Conservation (phyloP, 345 rosid genomes). For the Eucalyptus lansdowneana region DNA sequence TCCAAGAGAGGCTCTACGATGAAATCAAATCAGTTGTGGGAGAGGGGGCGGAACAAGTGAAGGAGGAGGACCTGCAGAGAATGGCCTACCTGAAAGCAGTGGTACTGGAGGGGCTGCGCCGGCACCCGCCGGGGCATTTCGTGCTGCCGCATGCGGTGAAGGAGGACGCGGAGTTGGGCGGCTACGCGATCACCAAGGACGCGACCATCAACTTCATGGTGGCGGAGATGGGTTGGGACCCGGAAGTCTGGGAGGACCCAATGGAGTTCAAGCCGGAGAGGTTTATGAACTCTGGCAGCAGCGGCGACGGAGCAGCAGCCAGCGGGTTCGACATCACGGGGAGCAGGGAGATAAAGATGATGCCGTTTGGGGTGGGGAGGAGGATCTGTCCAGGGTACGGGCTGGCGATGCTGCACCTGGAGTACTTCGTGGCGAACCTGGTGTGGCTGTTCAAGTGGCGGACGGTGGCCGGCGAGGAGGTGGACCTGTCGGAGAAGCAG, state of each 20-base stretch:
- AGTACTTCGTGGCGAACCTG: constrained; percentile 1
- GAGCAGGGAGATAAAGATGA: constrained; percentile 4
- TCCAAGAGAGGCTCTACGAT: background rate
- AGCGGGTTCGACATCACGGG: background rate
- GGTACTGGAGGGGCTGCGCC: background rate
- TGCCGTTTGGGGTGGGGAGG: constrained; percentile 5
- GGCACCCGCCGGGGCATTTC: background rate
- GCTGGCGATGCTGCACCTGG: background rate
- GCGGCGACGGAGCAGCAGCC: too few species aligned
- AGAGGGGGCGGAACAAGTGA: background rate
- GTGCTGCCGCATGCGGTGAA: background rate
- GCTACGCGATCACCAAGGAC: background rate
- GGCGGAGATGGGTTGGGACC: background rate
- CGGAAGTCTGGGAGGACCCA: background rate
- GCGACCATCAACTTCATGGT: background rate
- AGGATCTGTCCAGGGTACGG: background rate
- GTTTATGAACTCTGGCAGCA: background rate
- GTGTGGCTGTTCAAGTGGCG: background rate
- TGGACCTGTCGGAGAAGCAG: background rate
- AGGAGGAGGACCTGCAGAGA: background rate
- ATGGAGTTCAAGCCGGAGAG: background rate
- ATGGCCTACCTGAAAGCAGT: background rate
- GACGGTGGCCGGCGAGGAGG: background rate
- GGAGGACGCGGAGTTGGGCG: background rate
- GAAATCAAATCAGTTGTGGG: background rate